Evolutionary conservation across 2,329 filamentous ascomycete species (phyloP), one percentile per base, ranked within the genome.

Genomic region (Domatiomyces globalis): DNA sequence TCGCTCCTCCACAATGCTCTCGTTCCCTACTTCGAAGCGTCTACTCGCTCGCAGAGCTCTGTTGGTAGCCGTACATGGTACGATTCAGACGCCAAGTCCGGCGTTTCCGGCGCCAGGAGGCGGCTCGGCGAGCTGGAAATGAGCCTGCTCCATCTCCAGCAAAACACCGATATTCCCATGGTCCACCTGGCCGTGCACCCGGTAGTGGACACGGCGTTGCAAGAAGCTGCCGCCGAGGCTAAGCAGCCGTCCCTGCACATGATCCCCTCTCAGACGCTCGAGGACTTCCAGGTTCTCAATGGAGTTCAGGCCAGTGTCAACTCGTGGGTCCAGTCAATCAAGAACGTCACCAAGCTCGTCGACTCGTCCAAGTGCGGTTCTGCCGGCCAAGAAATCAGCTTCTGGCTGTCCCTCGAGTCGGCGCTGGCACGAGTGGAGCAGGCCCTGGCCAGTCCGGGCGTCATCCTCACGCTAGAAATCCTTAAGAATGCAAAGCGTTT

Each of bases 251-350:
- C 83, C 0, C 79, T 89, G 44, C 87, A 95, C 44, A 70, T 87
- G 55, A 85, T 98, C 46, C 84, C 87, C 2, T 63, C 78, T 7
- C 70, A 78, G 9, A 76, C 94, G n/a, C 73, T 95, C 33, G 82
- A 87, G 53, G 92, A 95, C 68, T 95, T 87, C 62, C 81, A 81
- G 9, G 94, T 98, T 60, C 82, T 95, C 62, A 98, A 98, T 69
- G 88, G 84, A 60, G 74, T 99, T 39, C 92, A 96, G 66, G 84
- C 86, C 48, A 92, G 84, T 47, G 92, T 96, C 54, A 98, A 96
- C 67, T 83, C 84, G 56, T 99, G 92, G 92, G 98, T 98, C 71
- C 94, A 94, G 71, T 94, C 90, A 9, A 98, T 99, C 58, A 90
- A 95, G 66, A 84, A 84, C 46, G 94, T 95, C 60, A 98, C 92